Evolutionary conservation across 257 asterid species (phyloP).

Genomic region (Nicotiana sylvestris): DNA sequence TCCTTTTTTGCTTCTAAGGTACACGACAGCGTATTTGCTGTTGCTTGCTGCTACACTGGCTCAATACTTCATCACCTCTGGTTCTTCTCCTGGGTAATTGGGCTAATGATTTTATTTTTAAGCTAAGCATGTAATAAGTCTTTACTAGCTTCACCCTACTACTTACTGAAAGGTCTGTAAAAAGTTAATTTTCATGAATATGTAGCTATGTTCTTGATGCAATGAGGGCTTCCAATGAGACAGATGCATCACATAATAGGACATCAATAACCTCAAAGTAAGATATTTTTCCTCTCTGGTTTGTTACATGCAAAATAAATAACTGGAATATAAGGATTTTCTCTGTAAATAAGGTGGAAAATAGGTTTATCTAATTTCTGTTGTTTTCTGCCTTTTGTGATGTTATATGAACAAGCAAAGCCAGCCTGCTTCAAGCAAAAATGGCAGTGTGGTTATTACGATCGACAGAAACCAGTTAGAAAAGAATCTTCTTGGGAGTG

Average conservation of each 20-base stretch:
- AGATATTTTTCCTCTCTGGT: slow-evolving; percentile 31
- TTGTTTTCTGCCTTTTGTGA: slow-evolving; percentile 1
- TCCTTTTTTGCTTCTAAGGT: slow-evolving; percentile 45
- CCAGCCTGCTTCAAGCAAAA: slow-evolving; percentile 94
- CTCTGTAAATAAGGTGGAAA: neutral
- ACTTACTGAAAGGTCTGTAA: slow-evolving; percentile 4
- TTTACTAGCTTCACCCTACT: slow-evolving; percentile 10
- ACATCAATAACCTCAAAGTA: slow-evolving; percentile 59
- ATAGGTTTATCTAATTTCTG: neutral
- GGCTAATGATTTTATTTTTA: neutral
- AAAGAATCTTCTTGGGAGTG: slow-evolving; percentile 47
- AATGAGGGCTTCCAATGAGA: slow-evolving; percentile 67
- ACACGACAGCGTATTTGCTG: slow-evolving; percentile 44
- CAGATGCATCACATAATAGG: slow-evolving; percentile 55
- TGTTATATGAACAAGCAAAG: slow-evolving; percentile 76
- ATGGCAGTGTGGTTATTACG: slow-evolving; percentile 58
- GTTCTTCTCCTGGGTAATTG: slow-evolving; percentile 90
- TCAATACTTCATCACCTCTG: slow-evolving; percentile 78
- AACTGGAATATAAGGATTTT: neutral
- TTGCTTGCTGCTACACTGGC: slow-evolving; percentile 69
- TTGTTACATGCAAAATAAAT: neutral
- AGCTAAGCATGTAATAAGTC: neutral
- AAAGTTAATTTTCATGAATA: slow-evolving; percentile 15
- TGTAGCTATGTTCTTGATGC: slow-evolving; percentile 79
- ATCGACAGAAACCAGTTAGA: slow-evolving; percentile 43